Percentiles rank a stretch among this genome's conserved stretches.
phyloP scores from a whole-genome alignment of 345 rosid genomes.

The Atalantia buxifolia region DNA sequence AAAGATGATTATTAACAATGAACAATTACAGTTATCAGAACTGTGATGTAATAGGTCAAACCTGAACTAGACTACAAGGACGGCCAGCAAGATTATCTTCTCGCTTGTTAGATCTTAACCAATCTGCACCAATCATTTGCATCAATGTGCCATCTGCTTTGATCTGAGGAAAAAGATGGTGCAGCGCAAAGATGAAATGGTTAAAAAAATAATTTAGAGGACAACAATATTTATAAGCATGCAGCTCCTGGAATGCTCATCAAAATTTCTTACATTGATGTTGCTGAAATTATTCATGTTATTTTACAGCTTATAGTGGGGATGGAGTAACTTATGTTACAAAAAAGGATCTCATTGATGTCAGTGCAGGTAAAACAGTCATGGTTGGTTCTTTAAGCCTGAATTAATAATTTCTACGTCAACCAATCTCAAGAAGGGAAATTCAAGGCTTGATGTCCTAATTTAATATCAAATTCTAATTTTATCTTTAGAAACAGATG shows the following conservation, averaged over 20 bases:
- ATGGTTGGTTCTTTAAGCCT: background rate
- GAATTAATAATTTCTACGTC: background rate
- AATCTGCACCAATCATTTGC: conserved; percentile 96
- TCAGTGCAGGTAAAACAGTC: background rate
- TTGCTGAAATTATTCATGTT: background rate
- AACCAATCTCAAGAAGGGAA: background rate
- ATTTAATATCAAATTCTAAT: background rate
- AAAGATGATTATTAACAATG: background rate
- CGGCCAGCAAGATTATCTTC: conserved; percentile 82
- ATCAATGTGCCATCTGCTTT: conserved; percentile 68
- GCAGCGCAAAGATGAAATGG: background rate
- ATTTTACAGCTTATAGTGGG: background rate
- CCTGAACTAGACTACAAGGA: conserved; percentile 72
- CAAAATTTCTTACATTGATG: background rate
- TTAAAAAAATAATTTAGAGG: background rate
- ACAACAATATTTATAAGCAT: background rate
- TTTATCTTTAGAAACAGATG: background rate
- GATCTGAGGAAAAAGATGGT: conserved; percentile 29
- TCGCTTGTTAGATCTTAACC: conserved; percentile 69
- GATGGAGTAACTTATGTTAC: background rate
- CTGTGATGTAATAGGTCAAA: conserved; percentile 12
- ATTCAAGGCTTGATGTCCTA: background rate
- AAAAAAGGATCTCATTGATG: background rate
- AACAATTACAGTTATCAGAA: background rate
- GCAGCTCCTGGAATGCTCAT: background rate